These are phyloP conservation scores for Filobasidium floriforme DNA, from an alignment of 768 basidiomycete species.

Conservation along the genomic window DNA sequence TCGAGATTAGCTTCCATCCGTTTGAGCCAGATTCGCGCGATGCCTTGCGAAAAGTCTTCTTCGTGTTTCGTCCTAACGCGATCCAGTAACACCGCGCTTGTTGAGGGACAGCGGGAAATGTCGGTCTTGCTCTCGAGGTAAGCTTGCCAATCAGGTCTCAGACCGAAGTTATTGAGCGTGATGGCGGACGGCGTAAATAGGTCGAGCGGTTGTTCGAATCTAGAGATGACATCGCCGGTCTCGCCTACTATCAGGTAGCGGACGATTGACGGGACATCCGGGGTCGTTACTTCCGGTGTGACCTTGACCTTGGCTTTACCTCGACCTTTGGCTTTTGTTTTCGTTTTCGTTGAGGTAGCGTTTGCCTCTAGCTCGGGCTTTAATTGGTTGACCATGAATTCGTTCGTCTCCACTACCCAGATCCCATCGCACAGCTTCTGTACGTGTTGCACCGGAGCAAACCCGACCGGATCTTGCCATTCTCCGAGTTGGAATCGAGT, in stretches of 20 bases:
- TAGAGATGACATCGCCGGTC: constrained; percentile 15
- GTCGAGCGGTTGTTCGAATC: background rate
- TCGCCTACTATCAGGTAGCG: constrained; percentile 1
- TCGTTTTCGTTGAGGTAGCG: too few relatives aligned
- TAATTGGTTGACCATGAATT: too few relatives aligned
- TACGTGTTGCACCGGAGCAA: background rate
- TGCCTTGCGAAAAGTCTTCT: constrained; percentile 9
- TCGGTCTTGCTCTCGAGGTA: background rate
- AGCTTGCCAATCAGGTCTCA: constrained; percentile 10
- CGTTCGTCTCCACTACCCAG: constrained; percentile 1
- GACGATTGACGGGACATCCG: background rate
- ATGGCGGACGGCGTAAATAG: background rate
- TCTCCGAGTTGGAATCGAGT: constrained; percentile 10
- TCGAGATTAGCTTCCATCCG: background rate
- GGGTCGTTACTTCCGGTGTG: background rate
- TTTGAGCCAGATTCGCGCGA: constrained; percentile 9
- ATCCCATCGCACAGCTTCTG: constrained; percentile 4
- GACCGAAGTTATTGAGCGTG: background rate
- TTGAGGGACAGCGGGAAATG: too few relatives aligned
- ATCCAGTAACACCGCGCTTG: background rate
- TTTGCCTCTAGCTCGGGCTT: too few relatives aligned
- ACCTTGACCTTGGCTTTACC: too few relatives aligned
- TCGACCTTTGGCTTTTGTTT: too few relatives aligned
- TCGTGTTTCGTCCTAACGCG: constrained; percentile 12
- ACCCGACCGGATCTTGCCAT: background rate